phyloP scores from a whole-genome alignment of 2,329 filamentous ascomycete species.

The Emydomyces testavorans region DNA sequence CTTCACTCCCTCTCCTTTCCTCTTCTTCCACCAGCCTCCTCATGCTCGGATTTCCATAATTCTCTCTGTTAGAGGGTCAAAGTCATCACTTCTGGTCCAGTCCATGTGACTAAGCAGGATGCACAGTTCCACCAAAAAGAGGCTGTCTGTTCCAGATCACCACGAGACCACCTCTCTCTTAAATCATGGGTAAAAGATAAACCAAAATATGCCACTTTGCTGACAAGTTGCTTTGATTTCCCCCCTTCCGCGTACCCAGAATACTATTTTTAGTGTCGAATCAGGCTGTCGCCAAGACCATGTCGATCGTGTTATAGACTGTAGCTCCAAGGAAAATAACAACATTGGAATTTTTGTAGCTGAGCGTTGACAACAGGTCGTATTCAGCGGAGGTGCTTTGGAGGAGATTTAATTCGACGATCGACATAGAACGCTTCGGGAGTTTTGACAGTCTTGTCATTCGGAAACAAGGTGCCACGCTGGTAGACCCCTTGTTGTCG shows the following conservation, averaged over 20 bases:
- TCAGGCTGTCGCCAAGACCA: not conserved
- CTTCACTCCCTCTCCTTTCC: not conserved
- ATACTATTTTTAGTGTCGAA: not conserved
- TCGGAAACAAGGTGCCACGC: slow-evolving; percentile 1
- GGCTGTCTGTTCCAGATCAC: not conserved
- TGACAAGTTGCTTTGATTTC: not conserved
- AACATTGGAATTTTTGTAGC: not conserved
- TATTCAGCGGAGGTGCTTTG: slow-evolving; percentile 2
- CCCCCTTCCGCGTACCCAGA: no score
- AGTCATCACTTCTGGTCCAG: not conserved
- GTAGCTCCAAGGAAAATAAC: not conserved
- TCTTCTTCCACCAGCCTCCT: not conserved
- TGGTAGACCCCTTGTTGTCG: not conserved
- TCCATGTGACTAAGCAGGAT: not conserved
- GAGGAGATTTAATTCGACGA: not conserved
- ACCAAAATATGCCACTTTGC: not conserved
- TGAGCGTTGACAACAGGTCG: not conserved
- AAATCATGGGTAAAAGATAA: not conserved
- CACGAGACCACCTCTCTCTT: not conserved
- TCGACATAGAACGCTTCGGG: not conserved
- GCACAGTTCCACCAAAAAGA: not conserved
- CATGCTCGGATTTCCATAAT: not conserved
- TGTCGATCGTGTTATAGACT: not conserved
- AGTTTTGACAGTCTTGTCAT: not conserved
- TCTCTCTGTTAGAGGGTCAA: not conserved